Evolutionary conservation across 306 rosid species (phyloP), one percentile per base, ranked within the genome.

Genomic region (Macrotyloma uniflorum): DNA sequence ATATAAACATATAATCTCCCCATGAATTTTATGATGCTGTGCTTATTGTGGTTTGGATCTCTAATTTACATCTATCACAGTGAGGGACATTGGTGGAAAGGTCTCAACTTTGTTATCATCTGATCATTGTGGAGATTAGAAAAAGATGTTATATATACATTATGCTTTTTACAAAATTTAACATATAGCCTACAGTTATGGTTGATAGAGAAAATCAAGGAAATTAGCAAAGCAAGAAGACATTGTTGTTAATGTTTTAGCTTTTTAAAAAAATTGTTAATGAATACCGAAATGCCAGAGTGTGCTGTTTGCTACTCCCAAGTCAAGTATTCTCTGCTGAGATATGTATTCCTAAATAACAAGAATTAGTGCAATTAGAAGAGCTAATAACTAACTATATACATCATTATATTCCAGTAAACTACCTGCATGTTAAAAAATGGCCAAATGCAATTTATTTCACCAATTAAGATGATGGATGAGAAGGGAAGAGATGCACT

Each of bases 291-390:
- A 35, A 70, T 47, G 54, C 8, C 72, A 72, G 51, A 1, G 15
- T 32, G 23, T 54, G 43, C 35, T 57, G 36, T 24, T 58, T 46
- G 16, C 79, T 33, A 64, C 28, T 32, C 59, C 26, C 47, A 78
- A 42, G 77, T 15, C 20, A 38, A 15, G 46, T 70, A 70, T 51
- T 62, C 35, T 40, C 22, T 70, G 43, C 58, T 62, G 45, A 40
- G 54, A 40, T 35, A 28, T 32, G 43, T 53, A 77, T 36, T 26
- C 63, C 47, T 23, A 47, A 7, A 26, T 18, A 67, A 46, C 32
- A 46, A 73, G 54, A 58, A 69, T 38, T 40, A 47, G 22, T 74
- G 70, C 81, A 69, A 46, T 33, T 50, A 43, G 18, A 62, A 84
- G 66, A 28, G 66, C 70, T 51, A 53, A 50, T 49, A 51, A 68